phyloP scores from a whole-genome alignment of 805 yeast species.

The Kurtzmaniella fragi region DNA sequence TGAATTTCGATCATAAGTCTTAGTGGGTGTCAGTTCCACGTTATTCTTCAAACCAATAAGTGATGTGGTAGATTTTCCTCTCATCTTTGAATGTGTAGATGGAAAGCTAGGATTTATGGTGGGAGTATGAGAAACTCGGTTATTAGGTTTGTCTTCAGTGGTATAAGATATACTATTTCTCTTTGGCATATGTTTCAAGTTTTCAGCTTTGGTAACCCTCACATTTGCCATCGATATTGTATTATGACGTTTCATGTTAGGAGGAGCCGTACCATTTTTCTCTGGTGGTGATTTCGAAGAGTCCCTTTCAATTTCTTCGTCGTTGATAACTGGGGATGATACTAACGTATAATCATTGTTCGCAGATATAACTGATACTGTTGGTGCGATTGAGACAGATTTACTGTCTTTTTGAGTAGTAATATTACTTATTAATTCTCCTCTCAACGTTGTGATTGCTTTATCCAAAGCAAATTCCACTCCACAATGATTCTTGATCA shows the following conservation, averaged over 20 bases:
- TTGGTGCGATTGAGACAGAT: not conserved
- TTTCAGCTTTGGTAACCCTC: not conserved
- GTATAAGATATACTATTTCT: conserved; percentile 3
- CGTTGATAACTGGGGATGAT: conserved; percentile 17
- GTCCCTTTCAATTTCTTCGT: not conserved
- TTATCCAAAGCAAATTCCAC: conserved; percentile 83
- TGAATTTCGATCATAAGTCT: too few relatives aligned
- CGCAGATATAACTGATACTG: not conserved
- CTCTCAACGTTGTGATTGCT: conserved; percentile 65
- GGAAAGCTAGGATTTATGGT: conserved; percentile 3
- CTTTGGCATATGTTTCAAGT: not conserved
- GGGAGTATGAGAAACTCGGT: not conserved
- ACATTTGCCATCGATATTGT: conserved; percentile 4
- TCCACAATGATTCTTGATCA: conserved; percentile 84
- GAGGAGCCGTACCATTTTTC: conserved; percentile 8
- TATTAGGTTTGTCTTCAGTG: not conserved
- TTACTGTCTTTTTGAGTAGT: conserved; percentile 8
- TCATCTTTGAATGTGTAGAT: not conserved
- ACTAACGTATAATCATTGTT: conserved; percentile 12
- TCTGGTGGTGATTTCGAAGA: conserved; percentile 7
- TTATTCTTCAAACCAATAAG: conserved; percentile 6
- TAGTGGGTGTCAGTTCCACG: too few relatives aligned
- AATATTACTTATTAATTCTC: conserved; percentile 45
- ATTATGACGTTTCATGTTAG: conserved; percentile 23
- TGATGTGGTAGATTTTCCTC: conserved; percentile 19